phyloP scores from a whole-genome alignment of 352 stramenopile species.

The Phytopythium sindhum region DNA sequence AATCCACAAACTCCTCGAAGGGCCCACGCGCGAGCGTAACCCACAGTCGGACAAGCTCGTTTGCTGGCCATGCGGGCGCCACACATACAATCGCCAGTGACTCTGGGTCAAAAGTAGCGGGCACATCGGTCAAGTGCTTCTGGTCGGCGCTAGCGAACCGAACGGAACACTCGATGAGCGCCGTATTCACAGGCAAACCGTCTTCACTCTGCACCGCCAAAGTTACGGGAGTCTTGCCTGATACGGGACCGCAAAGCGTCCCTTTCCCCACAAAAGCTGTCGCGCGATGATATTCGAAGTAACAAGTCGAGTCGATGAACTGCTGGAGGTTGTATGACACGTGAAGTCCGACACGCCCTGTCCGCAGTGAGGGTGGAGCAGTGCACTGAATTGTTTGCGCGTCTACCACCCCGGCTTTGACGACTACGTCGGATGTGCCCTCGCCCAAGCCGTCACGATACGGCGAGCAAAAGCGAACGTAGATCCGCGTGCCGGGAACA shows the following conservation, averaged over 20 bases:
- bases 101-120: constrained; percentile 36
- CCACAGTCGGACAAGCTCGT: constrained; percentile 45
- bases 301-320: constrained; percentile 61
- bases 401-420: constrained; percentile 51
- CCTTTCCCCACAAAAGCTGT: constrained; percentile 39
- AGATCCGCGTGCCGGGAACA: constrained; percentile 56
- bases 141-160: constrained; percentile 45
- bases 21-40: constrained; percentile 25
- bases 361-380: constrained; percentile 26
- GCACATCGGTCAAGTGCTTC: constrained; percentile 20
- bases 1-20: constrained; percentile 34
- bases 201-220: constrained; percentile 35
- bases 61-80: constrained; percentile 48
- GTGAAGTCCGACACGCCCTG: constrained; percentile 41
- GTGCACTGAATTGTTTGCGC: constrained; percentile 47
- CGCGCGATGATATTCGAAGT: constrained; percentile 63
- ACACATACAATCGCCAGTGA: constrained; percentile 30
- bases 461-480: constrained; percentile 55
- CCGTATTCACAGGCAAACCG: constrained; percentile 37
- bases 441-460: constrained; percentile 30
- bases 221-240: constrained; percentile 44
- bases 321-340: constrained; percentile 75
- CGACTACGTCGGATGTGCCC: constrained; percentile 31
- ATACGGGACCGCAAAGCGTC: constrained; percentile 53
- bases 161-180: constrained; percentile 37